A percentile compares a stretch with the other conserved stretches of the same genome.
These are phyloP conservation scores for Boletus semigastroideus DNA, from an alignment of 1,284 basidiomycete species.

Conservation along the genomic window DNA sequence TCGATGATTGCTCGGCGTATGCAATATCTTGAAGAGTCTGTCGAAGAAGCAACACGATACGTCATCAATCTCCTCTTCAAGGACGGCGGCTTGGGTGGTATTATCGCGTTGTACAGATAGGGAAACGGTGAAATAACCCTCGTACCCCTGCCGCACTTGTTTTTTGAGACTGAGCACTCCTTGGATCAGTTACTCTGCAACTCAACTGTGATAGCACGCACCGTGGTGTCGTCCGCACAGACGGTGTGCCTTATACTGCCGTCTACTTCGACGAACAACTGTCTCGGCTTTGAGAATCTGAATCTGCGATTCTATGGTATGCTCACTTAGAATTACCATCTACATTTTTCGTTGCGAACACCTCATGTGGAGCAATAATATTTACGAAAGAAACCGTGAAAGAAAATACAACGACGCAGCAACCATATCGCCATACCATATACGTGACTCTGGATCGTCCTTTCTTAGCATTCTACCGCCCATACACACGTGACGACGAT, in stretches of 20 bases:
- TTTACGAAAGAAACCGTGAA: too few species aligned
- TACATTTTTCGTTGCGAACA: neutral
- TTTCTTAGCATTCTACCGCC: too few species aligned
- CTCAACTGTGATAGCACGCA: constrained; percentile 81
- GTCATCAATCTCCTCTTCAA: constrained; percentile 57
- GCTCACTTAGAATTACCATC: neutral
- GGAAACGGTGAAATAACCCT: constrained; percentile 55
- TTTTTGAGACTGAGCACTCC: constrained; percentile 13
- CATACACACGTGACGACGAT: too few species aligned
- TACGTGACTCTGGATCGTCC: too few species aligned
- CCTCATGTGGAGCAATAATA: too few species aligned
- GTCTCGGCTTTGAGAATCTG: constrained; percentile 13
- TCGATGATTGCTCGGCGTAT: constrained; percentile 67
- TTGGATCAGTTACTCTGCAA: constrained; percentile 57
- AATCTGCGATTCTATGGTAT: neutral
- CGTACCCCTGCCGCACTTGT: neutral
- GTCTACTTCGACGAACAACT: constrained; percentile 74
- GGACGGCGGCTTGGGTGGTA: constrained; percentile 65
- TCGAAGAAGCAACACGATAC: constrained; percentile 52
- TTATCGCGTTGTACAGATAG: constrained; percentile 65
- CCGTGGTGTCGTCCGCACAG: constrained; percentile 66
- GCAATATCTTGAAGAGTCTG: constrained; percentile 55
- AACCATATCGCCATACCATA: too few species aligned
- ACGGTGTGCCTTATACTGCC: constrained; percentile 69
- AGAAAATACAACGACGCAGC: too few species aligned